Base-by-base conservation (phyloP, 495 filamentous ascomycete genomes). In the Massariosphaeria phaeospora region DNA sequence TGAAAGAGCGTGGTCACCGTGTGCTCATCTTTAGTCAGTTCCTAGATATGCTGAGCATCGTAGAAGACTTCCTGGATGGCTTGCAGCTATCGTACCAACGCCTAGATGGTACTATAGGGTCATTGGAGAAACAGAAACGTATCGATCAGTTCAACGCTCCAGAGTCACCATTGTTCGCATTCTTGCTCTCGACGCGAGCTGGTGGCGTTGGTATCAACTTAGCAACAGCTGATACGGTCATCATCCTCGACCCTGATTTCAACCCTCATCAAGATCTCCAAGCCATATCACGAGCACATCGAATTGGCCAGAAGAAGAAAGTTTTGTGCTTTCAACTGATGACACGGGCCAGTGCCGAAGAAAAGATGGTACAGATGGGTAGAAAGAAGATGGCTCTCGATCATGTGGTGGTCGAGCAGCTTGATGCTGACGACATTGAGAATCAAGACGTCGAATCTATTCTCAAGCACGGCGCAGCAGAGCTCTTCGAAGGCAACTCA, bases 221-320 rank as follows among this genome's bases (percentile, higher is more conserved):
- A 40, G 93, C 94, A 0, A 95, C 89, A 25, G 93, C 93, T 2
- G 93, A 99, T 63, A 99, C 94, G 0, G 93, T 99, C 56, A 96
- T 99, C 48, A 96, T 99, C 42, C 83, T 96, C 59, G 93, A 99
- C 64, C 94, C 93, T 0, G 93, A 99, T 63, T 97, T 95, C 73
- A 99, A 99, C 59, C 93, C 93, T 0, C 93, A 97, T 62, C 93
- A 97, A 67, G 93, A 99, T 64, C 88, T 97, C 57, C 93, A 99
- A 69, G 93, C 93, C 0, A 72, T 97, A 4, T 95, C 89, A 7
- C 84, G 93, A 55, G 94, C 91, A 20, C 93, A 99, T 68, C 82
- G 93, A 26, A 96, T 99, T 48, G 93, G 93, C 0, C 93, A 99
- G 67, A 85, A 87, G 64, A 91, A 95, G 60, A 95, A 93, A 56